These are phyloP conservation scores for Trametes hirsuta DNA, from an alignment of 1,284 basidiomycete genomes.

Conservation along the genomic window DNA sequence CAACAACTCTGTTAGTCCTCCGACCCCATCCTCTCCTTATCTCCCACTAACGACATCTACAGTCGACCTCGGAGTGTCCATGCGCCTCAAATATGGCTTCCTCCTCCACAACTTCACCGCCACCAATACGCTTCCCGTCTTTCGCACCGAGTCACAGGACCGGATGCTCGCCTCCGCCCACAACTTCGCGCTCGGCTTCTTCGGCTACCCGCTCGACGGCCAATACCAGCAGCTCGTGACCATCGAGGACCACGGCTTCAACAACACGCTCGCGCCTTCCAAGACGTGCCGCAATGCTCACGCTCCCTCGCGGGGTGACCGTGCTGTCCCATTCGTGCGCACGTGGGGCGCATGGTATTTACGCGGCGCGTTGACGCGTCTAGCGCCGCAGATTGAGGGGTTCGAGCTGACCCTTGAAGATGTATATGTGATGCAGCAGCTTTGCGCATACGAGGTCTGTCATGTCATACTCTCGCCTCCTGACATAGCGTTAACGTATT, in stretches of 20 bases:
- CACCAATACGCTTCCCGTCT: slow-evolving; percentile 75
- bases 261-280: slow-evolving; percentile 81
- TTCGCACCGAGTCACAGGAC: slow-evolving; percentile 88
- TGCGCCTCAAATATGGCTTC: slow-evolving; percentile 80
- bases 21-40: neutral
- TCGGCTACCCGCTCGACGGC: slow-evolving; percentile 77
- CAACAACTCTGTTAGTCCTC: slow-evolving; percentile 66
- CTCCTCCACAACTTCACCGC: slow-evolving; percentile 81
- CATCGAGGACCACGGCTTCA: slow-evolving; percentile 74
- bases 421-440: slow-evolving; percentile 72
- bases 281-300: slow-evolving; percentile 66
- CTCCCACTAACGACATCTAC: neutral
- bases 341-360: slow-evolving; percentile 78
- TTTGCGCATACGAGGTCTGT: slow-evolving; percentile 84
- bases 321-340: slow-evolving; percentile 57
- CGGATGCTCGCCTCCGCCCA: slow-evolving; percentile 83
- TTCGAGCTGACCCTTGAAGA: slow-evolving; percentile 74
- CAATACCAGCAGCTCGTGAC: slow-evolving; percentile 84
- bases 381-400: slow-evolving; percentile 63
- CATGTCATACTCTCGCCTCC: neutral
- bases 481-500: neutral
- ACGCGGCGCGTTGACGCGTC: slow-evolving; percentile 59
- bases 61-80: slow-evolving; percentile 75
- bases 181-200: slow-evolving; percentile 89
- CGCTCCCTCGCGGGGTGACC: slow-evolving; percentile 50